phyloP scores from a whole-genome alignment of 2,329 filamentous ascomycete species.

The Calonectria hongkongensis region DNA sequence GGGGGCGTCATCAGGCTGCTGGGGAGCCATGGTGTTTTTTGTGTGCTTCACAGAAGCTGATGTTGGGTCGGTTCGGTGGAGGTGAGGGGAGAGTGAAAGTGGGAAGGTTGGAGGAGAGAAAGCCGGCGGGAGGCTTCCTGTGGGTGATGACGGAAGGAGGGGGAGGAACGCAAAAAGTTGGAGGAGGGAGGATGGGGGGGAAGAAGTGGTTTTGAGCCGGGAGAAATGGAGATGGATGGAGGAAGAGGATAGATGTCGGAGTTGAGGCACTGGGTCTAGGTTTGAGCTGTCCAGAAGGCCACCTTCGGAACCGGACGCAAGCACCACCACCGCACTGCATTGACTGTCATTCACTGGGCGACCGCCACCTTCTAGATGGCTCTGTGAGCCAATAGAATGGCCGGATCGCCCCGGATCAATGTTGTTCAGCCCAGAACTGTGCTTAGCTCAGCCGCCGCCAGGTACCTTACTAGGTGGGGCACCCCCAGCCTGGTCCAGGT shows the following conservation, averaged over 20 bases:
- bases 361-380: constrained; percentile 47
- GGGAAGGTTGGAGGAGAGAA: constrained; percentile 44
- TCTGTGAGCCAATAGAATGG: constrained; percentile 60
- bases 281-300: constrained; percentile 55
- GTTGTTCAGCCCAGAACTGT: constrained; percentile 53
- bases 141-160: constrained; percentile 29
- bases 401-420: constrained; percentile 60
- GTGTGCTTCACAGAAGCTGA: constrained; percentile 55
- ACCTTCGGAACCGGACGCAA: constrained; percentile 52
- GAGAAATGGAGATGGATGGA: constrained; percentile 41
- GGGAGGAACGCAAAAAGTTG: constrained; percentile 30
- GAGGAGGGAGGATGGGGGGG: constrained; percentile 28
- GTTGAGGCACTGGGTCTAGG: constrained; percentile 50
- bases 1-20: constrained; percentile 72
- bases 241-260: constrained; percentile 34
- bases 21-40: constrained; percentile 79
- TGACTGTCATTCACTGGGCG: constrained; percentile 54
- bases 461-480: constrained; percentile 41
- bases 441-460: constrained; percentile 53
- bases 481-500: constrained; percentile 27
- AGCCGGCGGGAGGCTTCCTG: constrained; percentile 48
- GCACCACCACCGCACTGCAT: constrained; percentile 41
- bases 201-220: constrained; percentile 36
- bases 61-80: constrained; percentile 48
- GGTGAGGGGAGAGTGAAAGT: constrained; percentile 48